Conservation (phyloP, 2,329 filamentous ascomycete species). For the Aspergillus fischeri region DNA sequence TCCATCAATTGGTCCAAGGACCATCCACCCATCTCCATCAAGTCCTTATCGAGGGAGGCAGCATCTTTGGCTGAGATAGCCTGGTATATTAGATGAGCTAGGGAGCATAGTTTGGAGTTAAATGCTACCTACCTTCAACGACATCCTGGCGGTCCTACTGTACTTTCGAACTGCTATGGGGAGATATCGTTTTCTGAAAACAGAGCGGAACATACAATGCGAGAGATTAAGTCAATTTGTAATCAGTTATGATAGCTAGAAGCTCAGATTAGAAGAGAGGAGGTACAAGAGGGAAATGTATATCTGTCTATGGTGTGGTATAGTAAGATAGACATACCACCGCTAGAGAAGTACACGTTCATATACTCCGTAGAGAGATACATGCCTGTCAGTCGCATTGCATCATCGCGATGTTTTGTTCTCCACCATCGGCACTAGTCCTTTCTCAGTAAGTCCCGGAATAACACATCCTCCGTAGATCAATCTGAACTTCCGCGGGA, state of each 20-base stretch:
- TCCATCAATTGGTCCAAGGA: conserved; percentile 98
- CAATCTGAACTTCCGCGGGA: conserved; percentile 25
- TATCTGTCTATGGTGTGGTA: not conserved
- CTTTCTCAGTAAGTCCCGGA: conserved; percentile 15
- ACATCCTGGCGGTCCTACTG: conserved; percentile 34
- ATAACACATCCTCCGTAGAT: conserved; percentile 22
- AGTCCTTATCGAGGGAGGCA: conserved; percentile 82
- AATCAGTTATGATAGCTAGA: not conserved
- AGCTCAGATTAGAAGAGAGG: not conserved
- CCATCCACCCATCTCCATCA: conserved; percentile 84
- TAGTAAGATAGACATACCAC: not conserved
- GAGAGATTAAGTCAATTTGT: not conserved
- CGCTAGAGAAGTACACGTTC: not conserved
- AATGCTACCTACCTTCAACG: conserved; percentile 33
- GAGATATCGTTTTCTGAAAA: conserved; percentile 10
- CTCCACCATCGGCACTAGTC: conserved; percentile 21
- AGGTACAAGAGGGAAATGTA: not conserved
- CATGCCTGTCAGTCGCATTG: conserved; percentile 19
- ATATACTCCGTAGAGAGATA: not conserved
- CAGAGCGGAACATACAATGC: conserved; percentile 25
- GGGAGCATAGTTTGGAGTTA: not conserved
- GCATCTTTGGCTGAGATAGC: conserved; percentile 85
- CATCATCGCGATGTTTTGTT: conserved; percentile 14
- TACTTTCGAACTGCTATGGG: conserved; percentile 19
- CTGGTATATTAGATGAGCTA: conserved; percentile 40